phyloP scores from a whole-genome alignment of 2,329 filamentous ascomycete species.

The Pyrenochaeta sp. region DNA sequence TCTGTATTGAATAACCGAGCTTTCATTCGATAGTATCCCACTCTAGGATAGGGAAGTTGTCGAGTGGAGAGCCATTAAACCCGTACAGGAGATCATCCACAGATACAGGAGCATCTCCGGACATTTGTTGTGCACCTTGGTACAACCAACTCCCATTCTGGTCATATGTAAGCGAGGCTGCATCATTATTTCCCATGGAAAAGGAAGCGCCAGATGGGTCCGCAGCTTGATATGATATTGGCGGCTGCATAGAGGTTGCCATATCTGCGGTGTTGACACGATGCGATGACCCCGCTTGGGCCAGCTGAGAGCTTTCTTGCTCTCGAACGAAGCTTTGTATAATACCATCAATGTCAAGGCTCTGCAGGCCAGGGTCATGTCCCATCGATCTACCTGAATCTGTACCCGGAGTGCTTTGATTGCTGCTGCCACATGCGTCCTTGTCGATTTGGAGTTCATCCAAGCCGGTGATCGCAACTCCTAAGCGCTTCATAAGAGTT shows the following conservation, averaged over 20 bases:
- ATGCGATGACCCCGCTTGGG: constrained; percentile 10
- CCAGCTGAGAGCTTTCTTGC: constrained; percentile 26
- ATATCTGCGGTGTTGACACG: constrained; percentile 3
- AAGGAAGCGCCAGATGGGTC: not conserved
- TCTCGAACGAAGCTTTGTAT: constrained; percentile 54
- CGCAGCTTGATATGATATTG: constrained; percentile 7
- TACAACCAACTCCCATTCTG: constrained; percentile 16
- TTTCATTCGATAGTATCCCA: constrained; percentile 22
- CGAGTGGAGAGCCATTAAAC: constrained; percentile 36
- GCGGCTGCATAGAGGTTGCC: constrained; percentile 9
- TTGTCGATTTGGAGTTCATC: constrained; percentile 28
- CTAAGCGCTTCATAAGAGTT: constrained; percentile 57
- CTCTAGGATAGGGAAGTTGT: constrained; percentile 30
- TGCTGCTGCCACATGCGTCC: constrained; percentile 3
- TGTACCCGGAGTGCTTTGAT: constrained; percentile 10
- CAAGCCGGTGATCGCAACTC: constrained; percentile 24
- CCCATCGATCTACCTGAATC: constrained; percentile 15
- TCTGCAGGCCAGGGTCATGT: constrained; percentile 33
- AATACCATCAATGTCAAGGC: constrained; percentile 54
- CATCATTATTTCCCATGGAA: not conserved
- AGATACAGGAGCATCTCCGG: constrained; percentile 21
- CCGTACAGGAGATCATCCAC: constrained; percentile 37
- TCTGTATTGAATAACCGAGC: no score
- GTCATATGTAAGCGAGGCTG: constrained; percentile 13
- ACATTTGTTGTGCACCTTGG: constrained; percentile 18